Conservation (phyloP, 495 filamentous ascomycete genomes). For the Clohesyomyces aquaticus region DNA sequence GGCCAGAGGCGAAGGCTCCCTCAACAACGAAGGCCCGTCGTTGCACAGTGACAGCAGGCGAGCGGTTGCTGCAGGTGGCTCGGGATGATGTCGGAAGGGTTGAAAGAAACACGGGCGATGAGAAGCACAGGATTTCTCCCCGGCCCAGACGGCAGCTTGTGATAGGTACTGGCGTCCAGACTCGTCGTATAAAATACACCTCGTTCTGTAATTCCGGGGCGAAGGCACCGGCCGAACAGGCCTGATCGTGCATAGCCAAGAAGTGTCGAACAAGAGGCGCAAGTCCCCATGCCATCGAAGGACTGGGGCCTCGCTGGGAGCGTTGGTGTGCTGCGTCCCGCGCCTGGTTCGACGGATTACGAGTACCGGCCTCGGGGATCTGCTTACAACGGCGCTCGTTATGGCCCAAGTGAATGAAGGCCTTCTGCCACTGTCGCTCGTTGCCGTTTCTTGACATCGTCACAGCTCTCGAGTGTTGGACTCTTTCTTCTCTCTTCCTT, state of each 20-base stretch:
- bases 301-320: conserved; percentile 24
- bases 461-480: conserved; percentile 10
- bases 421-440: conserved; percentile 11
- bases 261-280: conserved; percentile 26
- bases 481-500: conserved; percentile 1
- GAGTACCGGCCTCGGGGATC: conserved; percentile 38
- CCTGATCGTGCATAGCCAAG: conserved; percentile 36
- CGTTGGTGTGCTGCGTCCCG: conserved; percentile 41
- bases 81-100: conserved; percentile 19
- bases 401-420: conserved; percentile 29
- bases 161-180: too few relatives aligned
- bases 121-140: too few relatives aligned
- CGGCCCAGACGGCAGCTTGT: not conserved
- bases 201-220: conserved; percentile 21
- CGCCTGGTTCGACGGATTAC: conserved; percentile 39
- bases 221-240: conserved; percentile 24
- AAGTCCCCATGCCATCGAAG: not conserved
- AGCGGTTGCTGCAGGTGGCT: conserved; percentile 4
- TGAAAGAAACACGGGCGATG: not conserved
- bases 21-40: not conserved
- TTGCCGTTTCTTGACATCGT: conserved; percentile 12
- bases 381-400: conserved; percentile 34
- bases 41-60: conserved; percentile 4
- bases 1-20: not conserved
- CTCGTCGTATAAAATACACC: conserved; percentile 35